Evolutionary conservation across 257 asterid genomes (phyloP).

Genomic region (Solanum paucissectum): DNA sequence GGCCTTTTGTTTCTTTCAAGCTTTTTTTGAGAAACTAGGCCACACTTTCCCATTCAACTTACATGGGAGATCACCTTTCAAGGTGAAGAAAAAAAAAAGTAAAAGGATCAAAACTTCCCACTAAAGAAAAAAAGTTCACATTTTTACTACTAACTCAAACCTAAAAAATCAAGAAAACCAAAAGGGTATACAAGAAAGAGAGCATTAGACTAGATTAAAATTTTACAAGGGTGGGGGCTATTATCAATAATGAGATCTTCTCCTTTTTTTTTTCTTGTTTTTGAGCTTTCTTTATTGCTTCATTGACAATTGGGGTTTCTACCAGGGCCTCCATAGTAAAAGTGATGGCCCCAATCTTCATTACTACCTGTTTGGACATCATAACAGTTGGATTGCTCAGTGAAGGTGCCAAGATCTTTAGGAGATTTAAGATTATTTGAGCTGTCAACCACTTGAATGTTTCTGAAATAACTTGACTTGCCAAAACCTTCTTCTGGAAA

Average conservation of each 20-base stretch:
- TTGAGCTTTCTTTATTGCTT: background rate
- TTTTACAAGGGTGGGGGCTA: conserved; percentile 7
- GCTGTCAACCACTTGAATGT: conserved; percentile 74
- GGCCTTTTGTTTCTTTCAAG: conserved; percentile 34
- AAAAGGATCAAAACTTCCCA: conserved; percentile 35
- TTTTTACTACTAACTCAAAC: conserved; percentile 33
- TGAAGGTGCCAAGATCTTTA: conserved; percentile 59
- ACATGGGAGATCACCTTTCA: conserved; percentile 18
- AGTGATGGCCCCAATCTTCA: conserved; percentile 83
- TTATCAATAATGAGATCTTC: background rate
- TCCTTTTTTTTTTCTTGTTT: background rate
- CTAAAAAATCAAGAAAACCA: background rate
- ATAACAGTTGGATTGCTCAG: conserved; percentile 78
- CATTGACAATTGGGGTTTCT: conserved; percentile 69
- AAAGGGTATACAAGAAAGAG: conserved; percentile 14
- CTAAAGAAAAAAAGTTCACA: conserved; percentile 18
- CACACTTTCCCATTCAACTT: conserved; percentile 29
- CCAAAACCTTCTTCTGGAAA: conserved; percentile 90
- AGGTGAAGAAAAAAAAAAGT: background rate
- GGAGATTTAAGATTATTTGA: conserved; percentile 73
- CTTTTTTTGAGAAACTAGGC: conserved; percentile 38
- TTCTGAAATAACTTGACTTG: conserved; percentile 70
- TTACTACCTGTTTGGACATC: conserved; percentile 73
- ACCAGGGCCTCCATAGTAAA: conserved; percentile 93
- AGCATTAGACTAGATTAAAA: conserved; percentile 16